phyloP scores from a whole-genome alignment of 257 asterid species.

The Lantana camara region DNA sequence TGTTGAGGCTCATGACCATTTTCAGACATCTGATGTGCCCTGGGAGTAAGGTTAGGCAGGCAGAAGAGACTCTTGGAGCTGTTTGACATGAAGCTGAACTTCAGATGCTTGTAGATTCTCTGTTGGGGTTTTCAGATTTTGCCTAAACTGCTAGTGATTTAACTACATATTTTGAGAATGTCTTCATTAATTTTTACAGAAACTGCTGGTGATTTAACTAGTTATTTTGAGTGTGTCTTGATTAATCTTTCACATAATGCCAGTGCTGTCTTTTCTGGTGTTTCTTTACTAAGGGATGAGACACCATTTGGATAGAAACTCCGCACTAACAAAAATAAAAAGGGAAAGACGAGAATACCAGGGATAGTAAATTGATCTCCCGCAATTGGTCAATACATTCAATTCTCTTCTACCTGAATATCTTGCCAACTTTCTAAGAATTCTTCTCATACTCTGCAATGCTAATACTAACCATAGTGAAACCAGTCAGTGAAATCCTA shows the following conservation, averaged over 20 bases:
- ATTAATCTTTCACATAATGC: too few species aligned
- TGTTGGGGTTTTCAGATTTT: slow-evolving; percentile 34
- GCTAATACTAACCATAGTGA: slow-evolving; percentile 11
- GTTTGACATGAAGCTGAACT: slow-evolving; percentile 48
- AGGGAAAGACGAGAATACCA: not conserved
- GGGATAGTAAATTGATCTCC: not conserved
- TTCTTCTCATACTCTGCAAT: not conserved
- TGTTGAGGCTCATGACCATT: not conserved
- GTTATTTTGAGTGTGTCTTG: not conserved
- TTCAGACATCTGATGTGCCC: slow-evolving; percentile 30
- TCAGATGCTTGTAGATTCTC: too few species aligned
- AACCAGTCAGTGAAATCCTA: too few species aligned
- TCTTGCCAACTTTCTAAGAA: not conserved
- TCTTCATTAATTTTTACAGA: not conserved
- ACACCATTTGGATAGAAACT: too few species aligned
- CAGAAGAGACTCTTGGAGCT: slow-evolving; percentile 24
- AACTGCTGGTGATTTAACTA: not conserved
- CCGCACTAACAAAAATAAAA: too few species aligned
- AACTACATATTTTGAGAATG: not conserved
- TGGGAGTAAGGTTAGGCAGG: slow-evolving; percentile 26
- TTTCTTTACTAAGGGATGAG: too few species aligned
- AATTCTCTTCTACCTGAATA: slow-evolving; percentile 6
- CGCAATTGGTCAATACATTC: not conserved
- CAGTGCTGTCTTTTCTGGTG: too few species aligned
- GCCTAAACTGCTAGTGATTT: not conserved